These are phyloP conservation scores for Globisporangium spinosum DNA, from an alignment of 352 stramenopile species.

Conservation along the genomic window DNA sequence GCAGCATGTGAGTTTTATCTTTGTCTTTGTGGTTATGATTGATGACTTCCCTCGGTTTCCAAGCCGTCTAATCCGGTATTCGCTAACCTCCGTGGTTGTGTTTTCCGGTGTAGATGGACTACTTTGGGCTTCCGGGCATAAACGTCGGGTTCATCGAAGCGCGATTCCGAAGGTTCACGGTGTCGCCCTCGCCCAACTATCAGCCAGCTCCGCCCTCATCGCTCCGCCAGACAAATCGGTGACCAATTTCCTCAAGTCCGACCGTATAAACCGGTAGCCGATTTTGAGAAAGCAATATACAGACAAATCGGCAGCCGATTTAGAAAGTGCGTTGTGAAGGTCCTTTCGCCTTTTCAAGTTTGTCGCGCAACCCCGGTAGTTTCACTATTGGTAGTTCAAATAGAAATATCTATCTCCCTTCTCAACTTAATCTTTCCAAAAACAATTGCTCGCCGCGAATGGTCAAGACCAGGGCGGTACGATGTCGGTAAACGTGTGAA, in stretches of 20 bases:
- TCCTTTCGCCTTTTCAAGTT: too few relatives aligned
- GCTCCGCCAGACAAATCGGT: background rate
- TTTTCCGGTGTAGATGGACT: constrained; percentile 35
- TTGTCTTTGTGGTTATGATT: background rate
- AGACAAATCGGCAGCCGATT: too few relatives aligned
- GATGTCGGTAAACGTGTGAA: too few relatives aligned
- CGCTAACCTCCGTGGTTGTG: background rate
- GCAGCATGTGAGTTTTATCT: constrained; percentile 40
- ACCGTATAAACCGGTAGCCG: too few relatives aligned
- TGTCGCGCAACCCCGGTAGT: too few relatives aligned
- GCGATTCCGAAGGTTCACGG: constrained; percentile 59
- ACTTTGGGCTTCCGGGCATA: constrained; percentile 47
- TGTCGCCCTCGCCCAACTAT: constrained; percentile 23
- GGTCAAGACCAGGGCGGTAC: too few relatives aligned
- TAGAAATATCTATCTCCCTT: too few relatives aligned
- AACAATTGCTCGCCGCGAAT: too few relatives aligned
- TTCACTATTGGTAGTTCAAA: too few relatives aligned
- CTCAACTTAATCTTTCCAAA: too few relatives aligned
- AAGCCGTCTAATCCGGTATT: background rate
- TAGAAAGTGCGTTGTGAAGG: too few relatives aligned
- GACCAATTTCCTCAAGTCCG: background rate
- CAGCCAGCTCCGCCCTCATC: background rate
- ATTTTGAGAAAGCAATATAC: too few relatives aligned
- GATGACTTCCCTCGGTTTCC: background rate
- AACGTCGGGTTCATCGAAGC: constrained; percentile 57